These are phyloP conservation scores for Rhizomucor miehei DNA, from an alignment of 371 early-diverging fungal genomes.

Conservation along the genomic window DNA sequence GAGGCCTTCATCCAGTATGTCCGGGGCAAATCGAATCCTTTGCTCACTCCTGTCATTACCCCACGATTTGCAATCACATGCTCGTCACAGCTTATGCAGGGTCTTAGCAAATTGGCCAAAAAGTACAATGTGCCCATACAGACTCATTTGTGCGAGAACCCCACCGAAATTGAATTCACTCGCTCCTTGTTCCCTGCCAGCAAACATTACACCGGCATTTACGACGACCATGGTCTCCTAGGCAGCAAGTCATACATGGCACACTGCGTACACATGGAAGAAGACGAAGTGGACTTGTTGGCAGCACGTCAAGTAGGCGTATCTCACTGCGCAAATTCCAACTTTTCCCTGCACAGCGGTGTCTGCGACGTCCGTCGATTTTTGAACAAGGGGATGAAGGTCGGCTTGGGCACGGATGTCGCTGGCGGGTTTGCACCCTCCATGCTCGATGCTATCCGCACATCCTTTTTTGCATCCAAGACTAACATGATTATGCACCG, in stretches of 20 bases:
- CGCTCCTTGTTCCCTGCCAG: constrained; percentile 67
- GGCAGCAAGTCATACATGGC: constrained; percentile 80
- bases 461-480: constrained; percentile 74
- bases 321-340: constrained; percentile 90
- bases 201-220: constrained; percentile 73
- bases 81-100: constrained; percentile 61
- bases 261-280: constrained; percentile 85
- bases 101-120: constrained; percentile 68
- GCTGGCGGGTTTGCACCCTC: constrained; percentile 85
- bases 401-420: constrained; percentile 93
- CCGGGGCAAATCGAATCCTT: constrained; percentile 16
- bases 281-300: constrained; percentile 66
- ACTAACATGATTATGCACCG: constrained; percentile 33
- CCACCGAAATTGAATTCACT: constrained; percentile 72
- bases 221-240: constrained; percentile 64
- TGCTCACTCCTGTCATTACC: constrained; percentile 79
- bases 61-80: constrained; percentile 91
- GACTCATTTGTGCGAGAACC: constrained; percentile 85
- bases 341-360: constrained; percentile 84
- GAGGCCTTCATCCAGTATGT: constrained; percentile 66
- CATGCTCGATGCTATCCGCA: constrained; percentile 83
- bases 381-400: constrained; percentile 65
- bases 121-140: constrained; percentile 71
- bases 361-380: constrained; percentile 78
- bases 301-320: constrained; percentile 64